Evolutionary conservation across 768 basidiomycete genomes (phyloP).

Genomic region (Coprinopsis strossmayeri): DNA sequence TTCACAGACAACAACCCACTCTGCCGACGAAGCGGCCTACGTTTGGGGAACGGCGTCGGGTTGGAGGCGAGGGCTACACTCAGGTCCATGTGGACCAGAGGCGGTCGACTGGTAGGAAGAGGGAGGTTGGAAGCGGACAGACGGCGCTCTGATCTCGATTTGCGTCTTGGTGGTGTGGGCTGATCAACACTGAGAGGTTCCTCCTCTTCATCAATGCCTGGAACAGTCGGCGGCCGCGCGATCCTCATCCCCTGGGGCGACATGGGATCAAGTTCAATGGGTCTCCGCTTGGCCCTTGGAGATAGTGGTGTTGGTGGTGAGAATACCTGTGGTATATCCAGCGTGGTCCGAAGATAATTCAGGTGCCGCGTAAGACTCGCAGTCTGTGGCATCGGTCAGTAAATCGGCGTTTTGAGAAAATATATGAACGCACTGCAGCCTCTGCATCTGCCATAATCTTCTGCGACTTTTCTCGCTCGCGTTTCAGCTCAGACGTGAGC

Average conservation of each 20-base stretch:
- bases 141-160: constrained; percentile 40
- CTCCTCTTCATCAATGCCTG: constrained; percentile 64
- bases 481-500: constrained; percentile 68
- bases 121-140: constrained; percentile 43
- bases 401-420: constrained; percentile 2
- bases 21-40: constrained; percentile 38
- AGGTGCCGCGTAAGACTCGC: constrained; percentile 61
- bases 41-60: constrained; percentile 18
- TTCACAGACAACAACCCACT: constrained; percentile 50
- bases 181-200: constrained; percentile 49
- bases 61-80: constrained; percentile 15
- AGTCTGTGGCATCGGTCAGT: constrained; percentile 31
- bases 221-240: constrained; percentile 59
- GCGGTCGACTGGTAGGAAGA: constrained; percentile 35
- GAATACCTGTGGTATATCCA: constrained; percentile 33
- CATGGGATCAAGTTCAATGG: constrained; percentile 16
- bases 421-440: constrained; percentile 58
- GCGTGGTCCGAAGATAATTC: constrained; percentile 54
- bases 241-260: constrained; percentile 49
- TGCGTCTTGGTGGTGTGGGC: constrained; percentile 34
- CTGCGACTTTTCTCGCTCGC: constrained; percentile 71
- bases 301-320: constrained; percentile 36
- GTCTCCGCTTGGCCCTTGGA: constrained; percentile 36
- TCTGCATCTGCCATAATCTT: constrained; percentile 70
- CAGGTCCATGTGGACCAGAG: constrained; percentile 23